Conservation (phyloP, 2,329 filamentous ascomycete species). For the Pseudogymnoascus sp. region DNA sequence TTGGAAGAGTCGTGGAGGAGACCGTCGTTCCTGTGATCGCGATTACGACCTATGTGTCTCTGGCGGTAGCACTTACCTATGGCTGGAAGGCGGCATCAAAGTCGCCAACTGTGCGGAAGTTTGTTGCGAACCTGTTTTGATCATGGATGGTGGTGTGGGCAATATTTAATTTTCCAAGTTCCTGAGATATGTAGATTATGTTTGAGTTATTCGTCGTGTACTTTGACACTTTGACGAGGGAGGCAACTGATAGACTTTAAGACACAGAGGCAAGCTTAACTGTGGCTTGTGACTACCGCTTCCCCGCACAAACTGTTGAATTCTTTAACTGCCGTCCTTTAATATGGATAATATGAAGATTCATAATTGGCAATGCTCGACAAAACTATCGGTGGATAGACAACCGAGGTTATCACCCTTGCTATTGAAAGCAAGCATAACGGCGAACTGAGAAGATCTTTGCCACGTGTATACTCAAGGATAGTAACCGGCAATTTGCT, state of each 20-base stretch:
- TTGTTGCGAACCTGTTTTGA: background rate
- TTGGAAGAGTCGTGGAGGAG: slow-evolving; percentile 32
- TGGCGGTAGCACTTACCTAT: background rate
- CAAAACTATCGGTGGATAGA: background rate
- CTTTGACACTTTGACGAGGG: background rate
- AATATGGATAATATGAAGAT: no score
- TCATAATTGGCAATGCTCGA: background rate
- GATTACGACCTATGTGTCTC: slow-evolving; percentile 12
- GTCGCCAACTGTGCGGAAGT: background rate
- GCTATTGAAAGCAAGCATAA: background rate
- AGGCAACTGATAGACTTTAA: slow-evolving; percentile 3
- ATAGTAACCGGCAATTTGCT: background rate
- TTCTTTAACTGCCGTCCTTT: background rate
- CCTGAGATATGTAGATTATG: background rate
- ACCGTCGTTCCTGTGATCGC: slow-evolving; percentile 23
- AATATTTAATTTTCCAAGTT: background rate
- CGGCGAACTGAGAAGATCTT: background rate
- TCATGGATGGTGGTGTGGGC: background rate
- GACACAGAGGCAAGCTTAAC: background rate
- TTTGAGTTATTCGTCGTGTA: background rate
- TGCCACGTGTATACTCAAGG: background rate
- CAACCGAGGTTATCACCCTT: background rate
- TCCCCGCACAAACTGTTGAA: background rate
- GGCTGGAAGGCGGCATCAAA: background rate
- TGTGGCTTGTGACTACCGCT: background rate